Percentiles rank a stretch among this genome's conserved stretches.
phyloP scores from a whole-genome alignment of 169 alveolate species.

The Neospora caninum region DNA sequence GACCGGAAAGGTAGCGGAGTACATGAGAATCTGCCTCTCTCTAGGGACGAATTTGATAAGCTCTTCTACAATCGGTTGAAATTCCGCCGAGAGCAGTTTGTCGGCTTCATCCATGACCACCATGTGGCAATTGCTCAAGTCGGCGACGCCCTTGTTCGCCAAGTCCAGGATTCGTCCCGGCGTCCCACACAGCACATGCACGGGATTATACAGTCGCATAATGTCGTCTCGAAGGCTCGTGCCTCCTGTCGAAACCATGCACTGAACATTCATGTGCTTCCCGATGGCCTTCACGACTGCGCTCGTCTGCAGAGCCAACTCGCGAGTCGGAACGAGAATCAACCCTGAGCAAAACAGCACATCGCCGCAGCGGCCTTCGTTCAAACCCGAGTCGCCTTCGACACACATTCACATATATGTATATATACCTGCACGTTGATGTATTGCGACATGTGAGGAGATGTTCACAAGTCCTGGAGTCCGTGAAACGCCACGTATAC shows the following conservation, averaged over 20 bases:
- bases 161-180: conserved; percentile 98
- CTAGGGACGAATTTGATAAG: conserved; percentile 92
- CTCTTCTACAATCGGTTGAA: conserved; percentile 96
- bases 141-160: conserved; percentile 94
- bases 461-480: too few relatives aligned
- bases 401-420: too few relatives aligned
- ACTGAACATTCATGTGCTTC: conserved; percentile 95
- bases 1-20: conserved; percentile 99
- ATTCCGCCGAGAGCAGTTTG: conserved; percentile 96
- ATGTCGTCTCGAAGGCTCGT: conserved; percentile 97
- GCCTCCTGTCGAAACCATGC: conserved; percentile 99
- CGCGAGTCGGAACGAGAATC: conserved; percentile 97
- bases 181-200: conserved; percentile 98
- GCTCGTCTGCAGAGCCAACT: conserved; percentile 95
- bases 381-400: not conserved
- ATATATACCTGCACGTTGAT: too few relatives aligned
- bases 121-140: conserved; percentile 87
- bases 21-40: conserved; percentile 93
- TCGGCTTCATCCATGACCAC: conserved; percentile 99
- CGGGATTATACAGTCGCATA: conserved; percentile 93
- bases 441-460: too few relatives aligned
- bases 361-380: not conserved
- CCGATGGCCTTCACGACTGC: conserved; percentile 96
- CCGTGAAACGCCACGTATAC: too few relatives aligned
- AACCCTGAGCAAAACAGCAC: conserved; percentile 80